Base-by-base conservation (phyloP, 371 early-diverging fungal species). In the Actinomucor elegans region DNA sequence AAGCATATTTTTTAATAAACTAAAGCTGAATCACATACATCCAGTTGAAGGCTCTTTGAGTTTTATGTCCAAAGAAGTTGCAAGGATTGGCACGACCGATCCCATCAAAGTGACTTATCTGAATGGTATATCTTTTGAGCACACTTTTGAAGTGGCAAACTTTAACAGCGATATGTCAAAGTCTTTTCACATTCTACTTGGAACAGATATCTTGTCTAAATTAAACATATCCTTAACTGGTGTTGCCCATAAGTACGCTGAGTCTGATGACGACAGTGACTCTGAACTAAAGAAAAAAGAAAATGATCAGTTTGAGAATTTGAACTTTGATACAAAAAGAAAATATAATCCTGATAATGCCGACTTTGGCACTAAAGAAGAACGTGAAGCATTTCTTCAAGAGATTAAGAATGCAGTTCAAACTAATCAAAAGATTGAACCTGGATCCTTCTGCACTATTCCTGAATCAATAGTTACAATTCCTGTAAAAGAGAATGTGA, bases 191-290 rank as follows among this genome's bases (percentile, higher is more conserved):
- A 15, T 57, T 3, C n/a, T 43, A 31, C 20, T 56, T 5, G 50
- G 57, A 6, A 12, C 12, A n/a, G 50, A 57, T 28, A 36, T 57
- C 4, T 5, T 50, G 0, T 26, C 28, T 15, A 57, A 37, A 15
- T 6, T 49, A 11, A 43, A 44, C 4, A 57, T 44, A n/a, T 24
- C 31, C 9, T 11, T 55, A 0, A 9, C 3, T 11, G 48, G 48
- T 6, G 55, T 48, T 8, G 55, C 55, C 3, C 11, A 37, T 4
- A 15, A 5, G 57, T 75, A 10, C 48, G 44, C 52, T 15, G 36
- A 52, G 15, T 23, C 29, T 1, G 44, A 52, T 29, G 18, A n/a
- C n/a, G n/a, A n/a, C n/a, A n/a, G n/a, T n/a, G n/a, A n/a, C n/a
- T n/a, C n/a, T n/a, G n/a, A n/a, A n/a, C n/a, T n/a, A n/a, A n/a